Evolutionary conservation across 108 stramenopile genomes (phyloP).

Genomic region (Pseudonitzschia delicatissima): DNA sequence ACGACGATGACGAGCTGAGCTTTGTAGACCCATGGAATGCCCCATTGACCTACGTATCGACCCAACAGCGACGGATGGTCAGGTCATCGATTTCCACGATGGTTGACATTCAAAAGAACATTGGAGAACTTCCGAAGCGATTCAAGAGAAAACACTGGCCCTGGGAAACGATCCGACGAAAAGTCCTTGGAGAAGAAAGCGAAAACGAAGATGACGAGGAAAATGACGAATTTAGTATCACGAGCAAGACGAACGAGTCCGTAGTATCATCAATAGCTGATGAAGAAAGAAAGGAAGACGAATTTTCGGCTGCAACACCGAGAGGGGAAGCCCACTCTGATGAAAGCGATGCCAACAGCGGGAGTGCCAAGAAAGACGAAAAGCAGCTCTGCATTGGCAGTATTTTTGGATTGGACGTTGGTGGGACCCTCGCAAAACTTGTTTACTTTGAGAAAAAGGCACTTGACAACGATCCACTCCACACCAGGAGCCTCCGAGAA

Average conservation of each 20-base stretch:
- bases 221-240: background rate
- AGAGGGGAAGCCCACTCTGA: background rate
- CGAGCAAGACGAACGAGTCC: background rate
- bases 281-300: background rate
- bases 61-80: constrained; percentile 9
- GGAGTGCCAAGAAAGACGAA: constrained; percentile 13
- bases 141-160: constrained; percentile 31
- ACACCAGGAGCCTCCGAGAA: constrained; percentile 29
- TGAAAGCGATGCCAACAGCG: background rate
- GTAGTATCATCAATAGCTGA: background rate
- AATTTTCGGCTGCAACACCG: background rate
- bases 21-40: constrained; percentile 36
- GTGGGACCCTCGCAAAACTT: constrained; percentile 95
- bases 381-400: constrained; percentile 51
- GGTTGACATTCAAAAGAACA: constrained; percentile 8
- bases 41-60: constrained; percentile 3
- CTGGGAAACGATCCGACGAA: constrained; percentile 37
- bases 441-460: constrained; percentile 91
- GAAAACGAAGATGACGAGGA: background rate
- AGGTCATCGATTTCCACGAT: background rate
- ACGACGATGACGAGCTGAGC: constrained; percentile 18
- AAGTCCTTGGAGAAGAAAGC: background rate
- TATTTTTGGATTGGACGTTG: constrained; percentile 72
- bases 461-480: constrained; percentile 17
- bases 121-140: constrained; percentile 33